A percentile compares a stretch with the other conserved stretches of the same genome.
Conservation (phyloP, 768 basidiomycete genomes). For the Chlorophyllum brunneum region DNA sequence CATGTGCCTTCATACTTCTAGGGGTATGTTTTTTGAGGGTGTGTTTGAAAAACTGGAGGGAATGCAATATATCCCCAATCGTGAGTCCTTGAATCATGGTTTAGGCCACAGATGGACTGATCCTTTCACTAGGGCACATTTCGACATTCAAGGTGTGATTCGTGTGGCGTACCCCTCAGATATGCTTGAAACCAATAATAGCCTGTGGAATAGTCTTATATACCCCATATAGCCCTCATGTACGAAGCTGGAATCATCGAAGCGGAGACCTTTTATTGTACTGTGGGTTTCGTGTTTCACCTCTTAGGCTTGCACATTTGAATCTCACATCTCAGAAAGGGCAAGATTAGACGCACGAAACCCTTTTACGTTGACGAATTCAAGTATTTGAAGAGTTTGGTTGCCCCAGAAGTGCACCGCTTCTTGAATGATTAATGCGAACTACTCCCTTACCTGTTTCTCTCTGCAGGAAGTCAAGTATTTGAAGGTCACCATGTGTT, state of each 20-base stretch:
- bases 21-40: conserved; percentile 58
- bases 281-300: conserved; percentile 26
- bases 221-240: conserved; percentile 44
- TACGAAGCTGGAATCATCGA: conserved; percentile 35
- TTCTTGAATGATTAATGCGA: not conserved
- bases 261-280: conserved; percentile 39
- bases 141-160: conserved; percentile 45
- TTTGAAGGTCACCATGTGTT: conserved; percentile 69
- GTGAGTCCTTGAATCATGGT: conserved; percentile 26
- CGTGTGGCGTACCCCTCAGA: not conserved
- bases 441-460: conserved; percentile 1
- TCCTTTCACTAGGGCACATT: conserved; percentile 35
- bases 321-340: conserved; percentile 28
- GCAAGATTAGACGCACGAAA: conserved; percentile 58
- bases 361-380: conserved; percentile 65
- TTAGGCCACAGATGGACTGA: not conserved
- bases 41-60: conserved; percentile 66
- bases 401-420: conserved; percentile 44
- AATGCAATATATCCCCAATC: conserved; percentile 49
- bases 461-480: conserved; percentile 53
- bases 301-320: conserved; percentile 14
- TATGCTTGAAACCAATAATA: conserved; percentile 16
- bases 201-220: too few relatives aligned
- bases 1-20: too few relatives aligned
- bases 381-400: conserved; percentile 53